Evolutionary conservation across 352 stramenopile genomes (phyloP).

Genomic region (Pythium aquatile): DNA sequence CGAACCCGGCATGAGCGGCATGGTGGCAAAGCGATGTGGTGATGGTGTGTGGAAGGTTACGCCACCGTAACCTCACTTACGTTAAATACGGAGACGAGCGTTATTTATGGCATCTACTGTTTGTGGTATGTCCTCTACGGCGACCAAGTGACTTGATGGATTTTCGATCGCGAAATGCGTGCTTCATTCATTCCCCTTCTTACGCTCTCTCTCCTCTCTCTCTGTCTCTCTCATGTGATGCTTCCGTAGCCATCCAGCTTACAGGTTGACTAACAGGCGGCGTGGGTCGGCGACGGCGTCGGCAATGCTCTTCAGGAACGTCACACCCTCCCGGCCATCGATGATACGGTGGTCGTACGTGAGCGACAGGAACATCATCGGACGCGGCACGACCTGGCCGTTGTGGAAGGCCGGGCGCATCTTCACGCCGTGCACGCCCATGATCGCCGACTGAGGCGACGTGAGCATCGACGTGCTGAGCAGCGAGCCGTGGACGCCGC

Average conservation of each 20-base stretch:
- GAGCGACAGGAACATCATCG: constrained; percentile 99
- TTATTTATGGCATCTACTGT: not conserved
- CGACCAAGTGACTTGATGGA: not conserved
- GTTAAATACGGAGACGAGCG: not conserved
- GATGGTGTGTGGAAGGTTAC: not conserved
- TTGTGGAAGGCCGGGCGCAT: constrained; percentile 92
- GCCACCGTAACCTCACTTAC: not conserved
- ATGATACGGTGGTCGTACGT: constrained; percentile 99
- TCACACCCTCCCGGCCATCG: constrained; percentile 98
- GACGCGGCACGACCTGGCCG: constrained; percentile 94
- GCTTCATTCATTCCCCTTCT: not conserved
- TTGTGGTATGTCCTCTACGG: too few relatives aligned
- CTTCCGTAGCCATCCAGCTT: constrained; percentile 16
- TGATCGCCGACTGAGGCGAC: constrained; percentile 96
- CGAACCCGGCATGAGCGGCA: constrained; percentile 65
- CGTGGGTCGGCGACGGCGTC: constrained; percentile 96
- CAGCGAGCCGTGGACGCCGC: constrained; percentile 95
- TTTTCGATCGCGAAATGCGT: not conserved
- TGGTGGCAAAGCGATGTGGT: constrained; percentile 7
- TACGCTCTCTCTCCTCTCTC: not conserved
- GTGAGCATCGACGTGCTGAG: constrained; percentile 99
- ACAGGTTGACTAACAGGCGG: constrained; percentile 89
- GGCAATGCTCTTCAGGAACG: constrained; percentile 98
- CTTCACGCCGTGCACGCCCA: constrained; percentile 98
- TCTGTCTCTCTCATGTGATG: not conserved